Base-by-base conservation (phyloP, 441 rosid species). In the Arabidopsis hybrid region DNA sequence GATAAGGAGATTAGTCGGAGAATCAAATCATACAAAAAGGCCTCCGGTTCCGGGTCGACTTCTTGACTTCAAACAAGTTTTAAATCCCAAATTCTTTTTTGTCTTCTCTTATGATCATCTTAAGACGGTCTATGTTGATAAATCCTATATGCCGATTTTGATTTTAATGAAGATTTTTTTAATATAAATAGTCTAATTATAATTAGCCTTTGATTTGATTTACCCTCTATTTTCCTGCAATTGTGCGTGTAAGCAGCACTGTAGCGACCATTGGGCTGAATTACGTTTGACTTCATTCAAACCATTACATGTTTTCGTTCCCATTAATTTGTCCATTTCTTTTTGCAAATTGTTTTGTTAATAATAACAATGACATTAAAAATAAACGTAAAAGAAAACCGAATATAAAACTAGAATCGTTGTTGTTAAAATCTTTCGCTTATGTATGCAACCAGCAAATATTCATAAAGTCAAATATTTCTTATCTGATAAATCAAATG, bases 1-100 rank as follows among this genome's bases (percentile, higher is more conserved):
- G 93, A 91, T 78, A 95, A 85, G 68, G 97, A 84, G 86, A 85
- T 88, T 26, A 80, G 46, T 1, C 79, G 87, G 75, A 88, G 96
- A 68, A 85, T 46, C 55, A 92, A 81, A 75, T 71, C 84, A 26
- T 83, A 76, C 77, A 79, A 77, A 51, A 81, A 75, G 68, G 42
- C 66, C 7, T 69, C 68, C 2, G 60, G 47, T 29, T 66, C 77
- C 1, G 72, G 46, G 21, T 74, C 69, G 9, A 75, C 3, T 66
- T 74, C 74, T 69, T 75, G 46, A 75, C 26, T 36, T 34, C 1
- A 53, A 43, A 21, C 26, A 45, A 35, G 46, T 50, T 66, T 45
- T 31, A 16, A 63, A 21, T 63, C 40, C 8, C 8, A n/a, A 13
- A 16, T 56, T 51, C 35, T 9, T 34, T 53, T 5, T 14, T 32